Percentiles rank a stretch among this genome's conserved stretches.
phyloP scores from a whole-genome alignment of 768 basidiomycete genomes.

The Boletus reticulatus region DNA sequence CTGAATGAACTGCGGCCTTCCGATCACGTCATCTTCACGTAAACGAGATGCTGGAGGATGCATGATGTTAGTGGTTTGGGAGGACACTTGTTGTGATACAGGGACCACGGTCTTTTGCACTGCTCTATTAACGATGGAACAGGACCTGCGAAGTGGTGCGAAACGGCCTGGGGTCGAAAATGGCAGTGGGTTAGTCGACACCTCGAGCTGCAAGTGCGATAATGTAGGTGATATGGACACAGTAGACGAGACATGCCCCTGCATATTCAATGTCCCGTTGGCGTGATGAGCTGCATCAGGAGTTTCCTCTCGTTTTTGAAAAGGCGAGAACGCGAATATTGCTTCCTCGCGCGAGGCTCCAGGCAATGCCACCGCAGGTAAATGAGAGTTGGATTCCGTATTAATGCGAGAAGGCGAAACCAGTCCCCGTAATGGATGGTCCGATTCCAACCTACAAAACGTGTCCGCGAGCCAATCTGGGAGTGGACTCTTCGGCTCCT shows the following conservation, averaged over 20 bases:
- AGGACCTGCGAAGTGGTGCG: conserved; percentile 6
- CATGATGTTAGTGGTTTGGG: conserved; percentile 7
- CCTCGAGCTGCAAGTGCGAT: not conserved
- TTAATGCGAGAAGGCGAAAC: conserved; percentile 21
- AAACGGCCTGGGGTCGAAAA: conserved; percentile 28
- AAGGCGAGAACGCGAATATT: conserved; percentile 31
- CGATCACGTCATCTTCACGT: conserved; percentile 16
- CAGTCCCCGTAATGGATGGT: conserved; percentile 35
- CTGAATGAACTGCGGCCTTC: not conserved
- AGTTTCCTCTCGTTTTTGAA: conserved; percentile 10
- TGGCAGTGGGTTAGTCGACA: conserved; percentile 4
- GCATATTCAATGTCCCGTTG: not conserved
- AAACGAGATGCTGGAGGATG: conserved; percentile 12
- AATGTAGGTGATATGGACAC: not conserved
- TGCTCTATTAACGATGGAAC: not conserved
- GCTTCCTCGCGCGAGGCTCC: conserved; percentile 13
- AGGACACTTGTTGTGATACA: conserved; percentile 9
- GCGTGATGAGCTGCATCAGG: not conserved
- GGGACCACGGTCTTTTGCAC: conserved; percentile 1
- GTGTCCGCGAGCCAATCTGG: conserved; percentile 59
- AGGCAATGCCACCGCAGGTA: conserved; percentile 1
- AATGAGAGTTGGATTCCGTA: not conserved
- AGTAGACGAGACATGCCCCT: not conserved
- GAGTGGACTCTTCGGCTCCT: conserved; percentile 31
- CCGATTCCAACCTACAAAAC: conserved; percentile 42